These are phyloP conservation scores for Pisolithus tinctorius DNA, from an alignment of 768 basidiomycete species.

Conservation along the genomic window DNA sequence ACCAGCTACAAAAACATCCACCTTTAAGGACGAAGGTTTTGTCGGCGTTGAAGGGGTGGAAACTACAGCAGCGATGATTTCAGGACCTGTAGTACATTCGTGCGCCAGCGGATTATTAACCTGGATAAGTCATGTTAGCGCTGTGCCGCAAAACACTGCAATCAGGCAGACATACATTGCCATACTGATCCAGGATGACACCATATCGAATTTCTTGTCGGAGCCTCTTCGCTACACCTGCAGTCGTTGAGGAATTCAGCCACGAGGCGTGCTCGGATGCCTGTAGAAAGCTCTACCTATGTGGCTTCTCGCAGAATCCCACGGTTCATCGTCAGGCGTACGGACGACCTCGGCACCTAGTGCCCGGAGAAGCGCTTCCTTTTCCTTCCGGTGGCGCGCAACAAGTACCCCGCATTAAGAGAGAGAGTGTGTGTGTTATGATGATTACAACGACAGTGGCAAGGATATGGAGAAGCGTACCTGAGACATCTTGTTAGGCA, in stretches of 20 bases:
- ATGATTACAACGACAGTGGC: background rate
- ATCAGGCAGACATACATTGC: conserved; percentile 45
- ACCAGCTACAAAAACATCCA: conserved; percentile 77
- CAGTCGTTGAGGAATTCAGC: conserved; percentile 83
- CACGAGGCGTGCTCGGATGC: conserved; percentile 44
- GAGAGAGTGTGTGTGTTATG: no score
- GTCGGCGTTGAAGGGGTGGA: conserved; percentile 54
- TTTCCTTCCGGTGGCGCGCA: conserved; percentile 50
- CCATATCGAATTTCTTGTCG: conserved; percentile 73
- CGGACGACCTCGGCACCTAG: conserved; percentile 93
- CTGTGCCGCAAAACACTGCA: background rate
- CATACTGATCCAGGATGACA: conserved; percentile 91
- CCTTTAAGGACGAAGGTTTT: conserved; percentile 61
- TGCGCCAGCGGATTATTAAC: conserved; percentile 87
- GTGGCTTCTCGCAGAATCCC: conserved; percentile 85
- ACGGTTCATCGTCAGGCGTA: conserved; percentile 85
- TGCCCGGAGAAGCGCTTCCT: conserved; percentile 85
- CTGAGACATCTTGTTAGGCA: conserved; percentile 94
- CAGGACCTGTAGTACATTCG: conserved; percentile 83
- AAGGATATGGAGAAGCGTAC: conserved; percentile 28
- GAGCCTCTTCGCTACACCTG: conserved; percentile 79
- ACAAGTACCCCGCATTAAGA: no score
- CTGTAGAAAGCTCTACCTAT: conserved; percentile 61
- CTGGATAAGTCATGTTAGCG: conserved; percentile 26
- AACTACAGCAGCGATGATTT: conserved; percentile 77